These are phyloP conservation scores for Aspergillus terreus DNA, from an alignment of 2,329 filamentous ascomycete species.

Conservation along the genomic window DNA sequence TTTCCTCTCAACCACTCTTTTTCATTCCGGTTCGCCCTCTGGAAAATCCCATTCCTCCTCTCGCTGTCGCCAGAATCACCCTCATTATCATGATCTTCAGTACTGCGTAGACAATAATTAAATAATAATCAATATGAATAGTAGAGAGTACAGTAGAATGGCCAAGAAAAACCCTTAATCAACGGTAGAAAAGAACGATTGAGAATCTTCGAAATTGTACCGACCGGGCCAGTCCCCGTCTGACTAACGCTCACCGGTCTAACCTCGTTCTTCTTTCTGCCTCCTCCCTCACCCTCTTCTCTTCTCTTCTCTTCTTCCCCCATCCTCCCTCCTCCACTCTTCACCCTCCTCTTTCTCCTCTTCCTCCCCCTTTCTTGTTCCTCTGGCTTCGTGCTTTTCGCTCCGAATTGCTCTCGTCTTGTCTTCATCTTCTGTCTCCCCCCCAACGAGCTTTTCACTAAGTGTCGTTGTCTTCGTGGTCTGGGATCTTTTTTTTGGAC, in stretches of 20 bases:
- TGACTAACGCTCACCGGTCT: neutral
- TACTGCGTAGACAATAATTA: neutral
- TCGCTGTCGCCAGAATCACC: too few species aligned
- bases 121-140: neutral
- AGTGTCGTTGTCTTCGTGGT: slow-evolving; percentile 43
- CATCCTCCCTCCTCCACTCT: slow-evolving; percentile 45
- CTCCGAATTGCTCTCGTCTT: slow-evolving; percentile 7
- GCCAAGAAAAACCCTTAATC: neutral
- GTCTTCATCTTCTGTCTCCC: slow-evolving; percentile 11
- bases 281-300: slow-evolving; percentile 7
- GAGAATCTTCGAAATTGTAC: neutral
- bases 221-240: neutral
- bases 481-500: slow-evolving; percentile 22
- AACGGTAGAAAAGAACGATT: neutral
- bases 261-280: slow-evolving; percentile 6
- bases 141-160: too few species aligned
- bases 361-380: slow-evolving; percentile 14
- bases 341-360: slow-evolving; percentile 10
- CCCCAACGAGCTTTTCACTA: slow-evolving; percentile 50
- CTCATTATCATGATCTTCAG: neutral
- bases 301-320: slow-evolving; percentile 6
- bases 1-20: neutral
- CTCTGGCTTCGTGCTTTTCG: slow-evolving; percentile 13
- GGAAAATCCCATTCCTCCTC: too few species aligned
- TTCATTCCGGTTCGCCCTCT: slow-evolving; percentile 5